phyloP scores from a whole-genome alignment of 2,329 filamentous ascomycete species.

The Stylonectria norvegica region DNA sequence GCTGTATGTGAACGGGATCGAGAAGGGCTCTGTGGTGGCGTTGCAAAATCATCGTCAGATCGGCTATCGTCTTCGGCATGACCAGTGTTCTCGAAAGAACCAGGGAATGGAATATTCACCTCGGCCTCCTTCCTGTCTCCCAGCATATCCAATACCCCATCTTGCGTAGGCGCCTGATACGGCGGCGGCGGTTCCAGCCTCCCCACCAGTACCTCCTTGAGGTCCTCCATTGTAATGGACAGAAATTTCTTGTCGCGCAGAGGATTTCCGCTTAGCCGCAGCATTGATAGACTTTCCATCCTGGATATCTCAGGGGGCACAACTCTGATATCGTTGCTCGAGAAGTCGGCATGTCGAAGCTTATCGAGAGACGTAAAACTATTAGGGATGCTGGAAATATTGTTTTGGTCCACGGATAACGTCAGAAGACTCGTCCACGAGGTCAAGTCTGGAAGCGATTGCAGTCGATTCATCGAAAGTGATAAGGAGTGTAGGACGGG shows the following conservation, averaged over 20 bases:
- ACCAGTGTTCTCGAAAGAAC: conserved; percentile 1
- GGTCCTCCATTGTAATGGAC: conserved; percentile 72
- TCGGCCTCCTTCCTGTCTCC: conserved; percentile 18
- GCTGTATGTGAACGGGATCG: conserved; percentile 48
- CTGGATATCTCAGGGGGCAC: conserved; percentile 73
- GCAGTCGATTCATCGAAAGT: conserved; percentile 77
- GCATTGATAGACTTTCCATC: conserved; percentile 73
- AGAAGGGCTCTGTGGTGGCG: conserved; percentile 51
- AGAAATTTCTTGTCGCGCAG: conserved; percentile 83
- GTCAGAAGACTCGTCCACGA: conserved; percentile 71
- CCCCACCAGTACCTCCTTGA: conserved; percentile 69
- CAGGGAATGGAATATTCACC: background rate
- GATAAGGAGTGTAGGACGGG: conserved; percentile 71
- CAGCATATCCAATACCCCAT: conserved; percentile 19
- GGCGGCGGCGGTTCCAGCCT: conserved; percentile 59
- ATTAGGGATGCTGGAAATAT: conserved; percentile 68
- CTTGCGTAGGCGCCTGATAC: conserved; percentile 32
- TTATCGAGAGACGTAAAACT: conserved; percentile 67
- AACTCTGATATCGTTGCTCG: conserved; percentile 74
- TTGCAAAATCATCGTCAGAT: conserved; percentile 55
- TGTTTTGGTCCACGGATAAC: conserved; percentile 78
- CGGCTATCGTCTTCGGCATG: conserved; percentile 40
- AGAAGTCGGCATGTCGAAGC: conserved; percentile 76
- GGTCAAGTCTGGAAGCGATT: conserved; percentile 68
- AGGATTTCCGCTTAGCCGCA: conserved; percentile 85